phyloP scores from a whole-genome alignment of 257 asterid species.

The Hygrophila difformis region DNA sequence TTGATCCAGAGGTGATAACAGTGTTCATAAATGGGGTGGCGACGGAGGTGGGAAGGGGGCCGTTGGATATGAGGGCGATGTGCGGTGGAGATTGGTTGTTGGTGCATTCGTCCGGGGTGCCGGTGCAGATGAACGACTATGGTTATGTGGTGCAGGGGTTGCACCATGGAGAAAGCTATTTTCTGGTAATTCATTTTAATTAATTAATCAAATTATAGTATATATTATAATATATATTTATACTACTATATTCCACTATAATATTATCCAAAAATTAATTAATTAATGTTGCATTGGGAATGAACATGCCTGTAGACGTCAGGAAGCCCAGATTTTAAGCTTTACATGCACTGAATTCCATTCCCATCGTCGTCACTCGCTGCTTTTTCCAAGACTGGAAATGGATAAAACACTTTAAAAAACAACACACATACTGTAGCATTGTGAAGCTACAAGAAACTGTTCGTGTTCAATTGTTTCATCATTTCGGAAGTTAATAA shows the following conservation, averaged over 20 bases:
- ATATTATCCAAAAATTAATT: too few species aligned
- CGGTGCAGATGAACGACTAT: conserved; percentile 39
- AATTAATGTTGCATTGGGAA: conserved; percentile 18
- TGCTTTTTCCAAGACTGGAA: too few species aligned
- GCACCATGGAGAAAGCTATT: conserved; percentile 73
- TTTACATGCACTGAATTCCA: conserved; percentile 29
- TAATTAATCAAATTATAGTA: not conserved
- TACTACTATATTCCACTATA: too few species aligned
- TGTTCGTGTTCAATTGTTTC: too few species aligned
- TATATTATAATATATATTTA: not conserved
- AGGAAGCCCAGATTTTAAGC: conserved; percentile 8
- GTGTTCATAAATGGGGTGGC: conserved; percentile 70
- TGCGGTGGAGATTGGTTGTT: conserved; percentile 41
- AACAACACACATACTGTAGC: too few species aligned
- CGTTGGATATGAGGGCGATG: conserved; percentile 36
- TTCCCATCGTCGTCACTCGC: conserved; percentile 14
- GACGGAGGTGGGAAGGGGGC: conserved; percentile 51
- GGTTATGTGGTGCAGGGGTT: conserved; percentile 48
- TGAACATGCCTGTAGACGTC: conserved; percentile 19
- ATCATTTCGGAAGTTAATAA: too few species aligned
- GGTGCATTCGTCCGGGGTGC: conserved; percentile 58
- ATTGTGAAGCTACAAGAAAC: too few species aligned
- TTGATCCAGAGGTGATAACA: conserved; percentile 37
- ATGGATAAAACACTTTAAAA: too few species aligned
- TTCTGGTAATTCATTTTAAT: conserved; percentile 40